A percentile compares a stretch with the other conserved stretches of the same genome.
Conservation (phyloP, 805 yeast species). For the Cyberlindnera misumaiensis region DNA sequence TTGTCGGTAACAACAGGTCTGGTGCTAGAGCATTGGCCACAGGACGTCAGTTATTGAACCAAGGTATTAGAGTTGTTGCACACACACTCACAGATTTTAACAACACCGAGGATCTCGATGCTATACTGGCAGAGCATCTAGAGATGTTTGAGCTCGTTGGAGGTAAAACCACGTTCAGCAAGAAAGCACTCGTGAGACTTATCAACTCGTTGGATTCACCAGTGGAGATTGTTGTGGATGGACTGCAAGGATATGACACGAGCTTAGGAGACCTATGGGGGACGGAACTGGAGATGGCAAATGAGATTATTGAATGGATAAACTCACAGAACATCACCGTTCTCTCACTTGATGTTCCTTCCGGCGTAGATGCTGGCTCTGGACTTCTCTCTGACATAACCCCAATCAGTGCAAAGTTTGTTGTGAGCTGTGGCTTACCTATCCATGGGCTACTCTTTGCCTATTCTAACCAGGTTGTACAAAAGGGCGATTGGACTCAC, state of each 20-base stretch:
- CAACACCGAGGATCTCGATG: slow-evolving; percentile 18
- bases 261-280: slow-evolving; percentile 50
- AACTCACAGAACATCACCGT: slow-evolving; percentile 40
- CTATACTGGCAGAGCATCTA: slow-evolving; percentile 39
- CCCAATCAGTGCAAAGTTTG: slow-evolving; percentile 43
- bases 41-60: slow-evolving; percentile 72
- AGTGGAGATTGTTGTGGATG: slow-evolving; percentile 74
- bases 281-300: slow-evolving; percentile 32
- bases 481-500: slow-evolving; percentile 45
- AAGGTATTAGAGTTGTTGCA: slow-evolving; percentile 60
- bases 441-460: slow-evolving; percentile 55
- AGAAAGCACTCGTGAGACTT: slow-evolving; percentile 30
- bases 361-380: slow-evolving; percentile 79
- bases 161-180: slow-evolving; percentile 45
- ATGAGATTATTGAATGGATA: slow-evolving; percentile 58
- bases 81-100: slow-evolving; percentile 11
- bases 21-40: slow-evolving; percentile 73
- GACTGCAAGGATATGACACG: slow-evolving; percentile 76
- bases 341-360: slow-evolving; percentile 72
- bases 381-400: slow-evolving; percentile 39
- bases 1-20: slow-evolving; percentile 68
- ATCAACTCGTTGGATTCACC: slow-evolving; percentile 56
- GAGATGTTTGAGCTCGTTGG: slow-evolving; percentile 54
- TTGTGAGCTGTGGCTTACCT: slow-evolving; percentile 71
- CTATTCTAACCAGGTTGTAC: slow-evolving; percentile 46